Percentiles rank a stretch among this genome's conserved stretches.
Conservation (phyloP, 352 stramenopile genomes). For the Phytophthora foliorum region DNA sequence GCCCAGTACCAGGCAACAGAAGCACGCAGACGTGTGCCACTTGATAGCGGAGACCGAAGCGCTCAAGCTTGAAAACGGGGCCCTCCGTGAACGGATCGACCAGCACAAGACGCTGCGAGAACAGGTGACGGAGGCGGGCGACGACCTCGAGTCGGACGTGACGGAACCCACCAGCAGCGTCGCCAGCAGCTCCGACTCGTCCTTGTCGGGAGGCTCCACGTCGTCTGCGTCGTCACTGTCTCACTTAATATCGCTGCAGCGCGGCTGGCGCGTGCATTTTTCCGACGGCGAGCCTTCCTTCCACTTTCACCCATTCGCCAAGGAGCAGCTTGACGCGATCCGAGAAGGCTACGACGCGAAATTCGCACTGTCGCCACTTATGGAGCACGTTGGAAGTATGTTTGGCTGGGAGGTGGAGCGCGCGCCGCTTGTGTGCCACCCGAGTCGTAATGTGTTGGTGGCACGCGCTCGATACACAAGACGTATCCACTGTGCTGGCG, state of each 20-base stretch:
- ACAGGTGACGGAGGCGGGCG: slow-evolving; percentile 17
- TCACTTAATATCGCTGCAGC: slow-evolving; percentile 18
- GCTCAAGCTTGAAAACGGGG: slow-evolving; percentile 51
- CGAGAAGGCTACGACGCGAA: slow-evolving; percentile 41
- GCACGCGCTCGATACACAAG: slow-evolving; percentile 43
- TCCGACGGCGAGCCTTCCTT: slow-evolving; percentile 42
- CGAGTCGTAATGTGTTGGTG: slow-evolving; percentile 25
- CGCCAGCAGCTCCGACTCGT: slow-evolving; percentile 38
- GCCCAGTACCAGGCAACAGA: slow-evolving; percentile 8
- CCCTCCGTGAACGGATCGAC: slow-evolving; percentile 36
- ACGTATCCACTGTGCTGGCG: slow-evolving; percentile 41
- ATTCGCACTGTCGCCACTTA: slow-evolving; percentile 24
- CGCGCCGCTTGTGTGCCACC: slow-evolving; percentile 26
- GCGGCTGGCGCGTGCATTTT: slow-evolving; percentile 40
- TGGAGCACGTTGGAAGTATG: slow-evolving; percentile 32
- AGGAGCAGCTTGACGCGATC: slow-evolving; percentile 38
- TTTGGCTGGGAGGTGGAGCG: slow-evolving; percentile 50
- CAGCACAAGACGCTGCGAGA: slow-evolving; percentile 34
- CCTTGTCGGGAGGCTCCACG: slow-evolving; percentile 8
- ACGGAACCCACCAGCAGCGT: slow-evolving; percentile 23
- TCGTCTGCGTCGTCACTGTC: slow-evolving; percentile 32
- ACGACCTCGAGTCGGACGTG: slow-evolving; percentile 7
- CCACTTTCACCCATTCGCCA: slow-evolving; percentile 47
- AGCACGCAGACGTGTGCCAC: slow-evolving; percentile 27
- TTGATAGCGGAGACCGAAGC: slow-evolving; percentile 51